Evolutionary conservation across 1,139 yeast species (phyloP), one percentile per base, ranked within the genome.

Genomic region (Blastobotrys aristatus): DNA sequence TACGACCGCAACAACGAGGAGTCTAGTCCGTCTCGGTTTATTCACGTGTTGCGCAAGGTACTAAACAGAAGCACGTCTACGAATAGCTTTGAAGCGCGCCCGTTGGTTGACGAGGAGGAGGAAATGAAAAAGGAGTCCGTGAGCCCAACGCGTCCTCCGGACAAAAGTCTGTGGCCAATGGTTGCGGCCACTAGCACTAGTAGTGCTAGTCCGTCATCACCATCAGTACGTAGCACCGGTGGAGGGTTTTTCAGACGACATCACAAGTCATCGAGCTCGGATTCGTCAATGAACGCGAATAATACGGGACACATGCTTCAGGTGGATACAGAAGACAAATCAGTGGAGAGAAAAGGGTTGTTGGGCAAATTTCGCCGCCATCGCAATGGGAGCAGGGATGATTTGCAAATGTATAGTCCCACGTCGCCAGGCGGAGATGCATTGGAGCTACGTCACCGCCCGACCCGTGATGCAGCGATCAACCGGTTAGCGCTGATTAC

Each of bases 201-300:
- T 21, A 17, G n/a, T n/a, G 30, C 61, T 20, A 60, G 69, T 1
- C 71, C 78, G 2, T 61, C 72, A 7, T 68, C 79, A 1, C 75
- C 76, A 3, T 65, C 74, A 0, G 59, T 71, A 16, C 44, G 58
- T 1, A 63, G 74, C 2, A 72, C 75, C 47, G n/a, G n/a, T n/a
- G 74, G 76, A 31, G 44, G 44, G 7, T 72, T 83, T 49, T 80
- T 82, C 63, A 70, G 84, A 52, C 75, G 79, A 51, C 84, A 79
- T 55, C 72, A 77, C 40, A 73, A 80, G 51, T 72, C 82, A 13
- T 74, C 74, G 44, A 77, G 85, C 0, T 76, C 78, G 0, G 85
- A 79, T 44, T 73, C 80, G 1, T 72, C 77, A 1, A 41, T 48
- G 26, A 43, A 14, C 20, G 17, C 45, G n/a, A 37, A 27, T 16